Conservation (phyloP, 768 basidiomycete species). For the Clavulina sp. region DNA sequence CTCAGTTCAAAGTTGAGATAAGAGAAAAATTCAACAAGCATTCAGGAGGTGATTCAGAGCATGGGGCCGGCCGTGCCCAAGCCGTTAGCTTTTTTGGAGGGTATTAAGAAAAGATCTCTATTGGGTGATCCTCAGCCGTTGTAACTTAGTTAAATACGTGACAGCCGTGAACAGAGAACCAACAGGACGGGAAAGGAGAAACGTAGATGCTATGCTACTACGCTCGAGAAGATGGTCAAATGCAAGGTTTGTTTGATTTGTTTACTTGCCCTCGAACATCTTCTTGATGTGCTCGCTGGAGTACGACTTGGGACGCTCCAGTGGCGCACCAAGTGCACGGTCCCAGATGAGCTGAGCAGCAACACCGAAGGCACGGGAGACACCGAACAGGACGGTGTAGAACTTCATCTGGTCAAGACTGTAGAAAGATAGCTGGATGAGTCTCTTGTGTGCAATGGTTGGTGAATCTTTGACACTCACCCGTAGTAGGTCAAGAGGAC, state of each 20-base stretch:
- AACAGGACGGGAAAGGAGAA: no score
- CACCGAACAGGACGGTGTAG: slow-evolving; percentile 95
- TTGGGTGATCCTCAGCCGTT: no score
- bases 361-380: slow-evolving; percentile 86
- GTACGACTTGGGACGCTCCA: slow-evolving; percentile 85
- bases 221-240: neutral
- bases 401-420: slow-evolving; percentile 78
- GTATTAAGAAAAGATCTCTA: no score
- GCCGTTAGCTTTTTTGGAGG: no score
- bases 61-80: no score
- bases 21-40: no score
- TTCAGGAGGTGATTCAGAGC: no score
- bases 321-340: slow-evolving; percentile 77
- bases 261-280: slow-evolving; percentile 46
- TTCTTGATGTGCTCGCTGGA: slow-evolving; percentile 64
- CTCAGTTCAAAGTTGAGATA: no score
- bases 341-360: slow-evolving; percentile 86
- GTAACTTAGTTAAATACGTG: no score
- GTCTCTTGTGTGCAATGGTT: neutral
- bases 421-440: slow-evolving; percentile 8
- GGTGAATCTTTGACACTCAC: slow-evolving; percentile 9
- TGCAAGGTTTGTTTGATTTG: neutral
- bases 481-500: slow-evolving; percentile 71
- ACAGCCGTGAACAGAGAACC: no score
- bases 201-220: neutral